Conservation (phyloP, 768 basidiomycete genomes). For the Agaricus blazei region DNA sequence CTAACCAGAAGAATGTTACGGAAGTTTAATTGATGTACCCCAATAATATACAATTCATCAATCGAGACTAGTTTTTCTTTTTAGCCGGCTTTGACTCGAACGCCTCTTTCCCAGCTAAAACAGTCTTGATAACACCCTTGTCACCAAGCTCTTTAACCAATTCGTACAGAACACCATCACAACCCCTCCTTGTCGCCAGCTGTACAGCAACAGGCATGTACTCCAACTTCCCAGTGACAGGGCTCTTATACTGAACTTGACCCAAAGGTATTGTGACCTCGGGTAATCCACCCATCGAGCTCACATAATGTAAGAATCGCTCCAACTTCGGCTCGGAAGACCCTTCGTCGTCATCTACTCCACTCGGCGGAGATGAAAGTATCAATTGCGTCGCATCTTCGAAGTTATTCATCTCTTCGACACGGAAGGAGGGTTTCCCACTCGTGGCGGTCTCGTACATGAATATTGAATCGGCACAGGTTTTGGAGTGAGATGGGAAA, state of each 20-base stretch:
- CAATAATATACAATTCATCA: not conserved
- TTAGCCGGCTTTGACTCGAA: not conserved
- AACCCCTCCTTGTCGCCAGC: slow-evolving; percentile 28
- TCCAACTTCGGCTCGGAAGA: slow-evolving; percentile 11
- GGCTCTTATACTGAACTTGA: slow-evolving; percentile 29
- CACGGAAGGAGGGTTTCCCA: slow-evolving; percentile 29
- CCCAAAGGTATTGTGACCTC: slow-evolving; percentile 33
- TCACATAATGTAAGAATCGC: slow-evolving; percentile 28
- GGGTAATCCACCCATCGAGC: slow-evolving; percentile 33
- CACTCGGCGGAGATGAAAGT: slow-evolving; percentile 15
- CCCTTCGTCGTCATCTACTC: not conserved
- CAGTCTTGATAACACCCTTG: slow-evolving; percentile 18
- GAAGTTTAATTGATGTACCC: no score
- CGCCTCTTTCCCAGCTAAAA: slow-evolving; percentile 19
- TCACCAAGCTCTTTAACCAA: slow-evolving; percentile 24
- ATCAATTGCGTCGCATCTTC: slow-evolving; percentile 23
- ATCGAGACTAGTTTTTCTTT: not conserved
- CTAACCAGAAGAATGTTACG: no score
- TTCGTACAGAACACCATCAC: slow-evolving; percentile 29
- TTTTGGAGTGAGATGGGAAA: slow-evolving; percentile 22
- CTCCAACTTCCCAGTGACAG: slow-evolving; percentile 26
- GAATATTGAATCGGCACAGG: slow-evolving; percentile 30
- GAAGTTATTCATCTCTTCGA: slow-evolving; percentile 27
- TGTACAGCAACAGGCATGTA: slow-evolving; percentile 32
- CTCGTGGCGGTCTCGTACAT: slow-evolving; percentile 32